phyloP scores from a whole-genome alignment of 345 rosid genomes.

The Xanthoceras sorbifolium region DNA sequence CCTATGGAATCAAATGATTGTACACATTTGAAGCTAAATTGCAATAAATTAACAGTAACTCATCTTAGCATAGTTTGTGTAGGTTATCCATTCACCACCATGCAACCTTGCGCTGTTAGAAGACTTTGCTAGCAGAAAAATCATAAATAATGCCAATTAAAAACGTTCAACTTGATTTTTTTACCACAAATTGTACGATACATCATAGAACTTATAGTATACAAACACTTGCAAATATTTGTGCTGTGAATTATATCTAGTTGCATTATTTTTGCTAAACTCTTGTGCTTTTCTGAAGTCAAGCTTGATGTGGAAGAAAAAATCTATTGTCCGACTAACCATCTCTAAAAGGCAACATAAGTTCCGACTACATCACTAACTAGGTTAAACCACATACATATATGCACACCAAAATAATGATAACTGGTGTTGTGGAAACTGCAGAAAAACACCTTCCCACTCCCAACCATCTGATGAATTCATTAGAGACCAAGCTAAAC shows the following conservation, averaged over 20 bases:
- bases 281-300: neutral
- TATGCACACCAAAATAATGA: neutral
- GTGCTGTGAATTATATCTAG: neutral
- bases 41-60: neutral
- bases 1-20: neutral
- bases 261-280: neutral
- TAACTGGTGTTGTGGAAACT: neutral
- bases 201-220: neutral
- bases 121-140: neutral
- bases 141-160: neutral
- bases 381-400: neutral
- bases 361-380: neutral
- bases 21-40: neutral
- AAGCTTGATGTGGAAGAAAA: neutral
- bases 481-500: slow-evolving; percentile 3
- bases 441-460: neutral
- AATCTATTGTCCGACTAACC: neutral
- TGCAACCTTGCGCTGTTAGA: neutral
- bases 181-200: neutral
- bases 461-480: neutral
- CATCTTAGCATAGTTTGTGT: neutral
- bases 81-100: no score
- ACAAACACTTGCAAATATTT: neutral
- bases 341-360: slow-evolving; percentile 5
- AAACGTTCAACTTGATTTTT: neutral